phyloP scores from a whole-genome alignment of 148 eudicot genomes.

The Rhododendron kiyosumense region DNA sequence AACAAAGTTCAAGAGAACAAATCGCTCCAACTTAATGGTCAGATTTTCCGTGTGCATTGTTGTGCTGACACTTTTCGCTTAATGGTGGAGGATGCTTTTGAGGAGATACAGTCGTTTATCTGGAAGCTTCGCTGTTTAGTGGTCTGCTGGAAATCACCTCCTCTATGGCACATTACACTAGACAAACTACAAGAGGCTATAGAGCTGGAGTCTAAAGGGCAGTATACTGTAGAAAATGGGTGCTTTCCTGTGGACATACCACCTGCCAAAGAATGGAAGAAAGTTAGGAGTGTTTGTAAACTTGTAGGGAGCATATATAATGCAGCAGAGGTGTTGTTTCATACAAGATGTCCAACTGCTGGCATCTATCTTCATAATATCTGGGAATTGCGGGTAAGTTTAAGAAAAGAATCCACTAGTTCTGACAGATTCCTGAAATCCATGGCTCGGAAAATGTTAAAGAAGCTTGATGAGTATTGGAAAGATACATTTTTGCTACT shows the following conservation, averaged over 20 bases:
- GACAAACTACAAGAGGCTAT: background rate
- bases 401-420: background rate
- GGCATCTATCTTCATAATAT: slow-evolving; percentile 4
- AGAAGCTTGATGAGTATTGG: slow-evolving; percentile 5
- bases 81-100: slow-evolving; percentile 4
- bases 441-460: slow-evolving; percentile 1
- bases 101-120: background rate
- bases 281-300: background rate
- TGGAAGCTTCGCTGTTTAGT: background rate
- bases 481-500: background rate
- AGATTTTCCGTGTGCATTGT: background rate
- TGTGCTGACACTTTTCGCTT: background rate
- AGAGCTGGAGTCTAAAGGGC: slow-evolving; percentile 1
- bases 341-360: background rate
- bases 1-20: background rate
- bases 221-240: background rate
- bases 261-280: background rate
- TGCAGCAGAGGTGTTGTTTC: background rate
- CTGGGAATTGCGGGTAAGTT: background rate
- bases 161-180: background rate
- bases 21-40: background rate
- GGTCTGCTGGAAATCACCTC: background rate
- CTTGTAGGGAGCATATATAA: slow-evolving; percentile 1
- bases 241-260: background rate
- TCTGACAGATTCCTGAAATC: background rate